Conservation (phyloP, 1,284 basidiomycete species). For the Ustilago trichophora region DNA sequence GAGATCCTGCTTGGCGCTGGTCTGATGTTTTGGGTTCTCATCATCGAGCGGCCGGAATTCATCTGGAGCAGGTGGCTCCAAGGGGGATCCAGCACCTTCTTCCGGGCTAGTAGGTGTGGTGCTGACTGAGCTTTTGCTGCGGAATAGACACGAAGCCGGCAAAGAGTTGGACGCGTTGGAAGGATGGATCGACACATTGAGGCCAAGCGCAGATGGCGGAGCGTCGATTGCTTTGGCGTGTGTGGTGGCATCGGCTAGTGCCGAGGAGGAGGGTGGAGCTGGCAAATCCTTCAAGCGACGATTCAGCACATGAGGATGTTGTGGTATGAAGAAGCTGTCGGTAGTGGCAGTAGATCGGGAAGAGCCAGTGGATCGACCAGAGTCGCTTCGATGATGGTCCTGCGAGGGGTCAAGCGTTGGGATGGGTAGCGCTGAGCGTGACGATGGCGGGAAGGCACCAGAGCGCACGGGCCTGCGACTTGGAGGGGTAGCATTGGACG, state of each 20-base stretch:
- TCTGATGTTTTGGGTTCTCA: background rate
- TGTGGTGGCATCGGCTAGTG: conserved; percentile 1
- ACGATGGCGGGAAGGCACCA: conserved; percentile 13
- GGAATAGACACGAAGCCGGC: conserved; percentile 9
- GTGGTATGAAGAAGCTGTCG: conserved; percentile 38
- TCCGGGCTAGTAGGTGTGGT: conserved; percentile 48
- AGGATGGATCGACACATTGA: conserved; percentile 7
- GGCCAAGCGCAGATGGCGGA: conserved; percentile 4
- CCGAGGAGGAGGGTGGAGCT: conserved; percentile 7
- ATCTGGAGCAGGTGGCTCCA: background rate
- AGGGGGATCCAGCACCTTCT: conserved; percentile 15
- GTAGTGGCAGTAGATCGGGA: conserved; percentile 36
- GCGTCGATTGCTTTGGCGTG: background rate
- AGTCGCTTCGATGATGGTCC: conserved; percentile 39
- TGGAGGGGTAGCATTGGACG: conserved; percentile 4
- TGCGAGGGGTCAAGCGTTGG: conserved; percentile 17
- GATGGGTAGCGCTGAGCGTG: conserved; percentile 9
- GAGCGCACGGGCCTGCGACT: conserved; percentile 17
- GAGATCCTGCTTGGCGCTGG: conserved; percentile 5
- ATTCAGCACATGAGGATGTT: conserved; percentile 22
- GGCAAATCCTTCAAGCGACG: conserved; percentile 29
- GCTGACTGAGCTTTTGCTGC: conserved; percentile 43
- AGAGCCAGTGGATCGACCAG: conserved; percentile 34
- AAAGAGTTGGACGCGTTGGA: background rate
- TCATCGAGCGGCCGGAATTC: conserved; percentile 10